Conservation (phyloP, 306 rosid species). For the Vigna trinervia region DNA sequence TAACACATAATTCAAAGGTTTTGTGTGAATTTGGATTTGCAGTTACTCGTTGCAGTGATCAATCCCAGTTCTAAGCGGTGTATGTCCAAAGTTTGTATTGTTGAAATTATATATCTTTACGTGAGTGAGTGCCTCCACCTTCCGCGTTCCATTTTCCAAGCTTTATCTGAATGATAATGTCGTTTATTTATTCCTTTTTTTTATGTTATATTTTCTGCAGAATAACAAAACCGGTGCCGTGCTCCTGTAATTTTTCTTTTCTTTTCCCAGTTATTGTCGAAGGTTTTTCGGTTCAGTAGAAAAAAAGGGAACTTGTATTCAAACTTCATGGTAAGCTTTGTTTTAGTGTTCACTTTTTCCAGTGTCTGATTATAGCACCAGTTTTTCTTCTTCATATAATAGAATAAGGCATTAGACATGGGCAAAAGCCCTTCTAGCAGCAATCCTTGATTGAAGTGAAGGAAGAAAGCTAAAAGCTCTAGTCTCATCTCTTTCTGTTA, state of each 20-base stretch:
- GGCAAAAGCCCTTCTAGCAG: too few relatives aligned
- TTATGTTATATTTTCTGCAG: neutral
- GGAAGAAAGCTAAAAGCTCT: too few relatives aligned
- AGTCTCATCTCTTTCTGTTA: too few relatives aligned
- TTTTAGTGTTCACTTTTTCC: neutral
- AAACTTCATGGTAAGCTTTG: conserved; percentile 53
- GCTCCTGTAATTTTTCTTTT: neutral
- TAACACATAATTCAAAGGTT: too few relatives aligned
- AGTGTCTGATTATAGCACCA: too few relatives aligned
- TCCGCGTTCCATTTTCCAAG: neutral
- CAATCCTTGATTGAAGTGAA: too few relatives aligned
- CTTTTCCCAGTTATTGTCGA: neutral
- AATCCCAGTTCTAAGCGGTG: neutral
- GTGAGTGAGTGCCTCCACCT: neutral
- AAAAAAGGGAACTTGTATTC: conserved; percentile 9
- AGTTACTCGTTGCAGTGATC: too few relatives aligned
- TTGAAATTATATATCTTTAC: neutral
- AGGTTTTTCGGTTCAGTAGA: conserved; percentile 24
- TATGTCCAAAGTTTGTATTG: neutral
- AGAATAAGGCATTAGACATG: too few relatives aligned
- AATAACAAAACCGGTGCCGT: conserved; percentile 9
- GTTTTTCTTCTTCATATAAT: too few relatives aligned
- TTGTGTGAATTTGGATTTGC: too few relatives aligned
- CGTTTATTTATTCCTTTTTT: neutral
- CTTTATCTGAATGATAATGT: neutral